Percentiles rank a stretch among this genome's conserved stretches.
Evolutionary conservation across 345 rosid species (phyloP).

Genomic region (Salix suchowensis): DNA sequence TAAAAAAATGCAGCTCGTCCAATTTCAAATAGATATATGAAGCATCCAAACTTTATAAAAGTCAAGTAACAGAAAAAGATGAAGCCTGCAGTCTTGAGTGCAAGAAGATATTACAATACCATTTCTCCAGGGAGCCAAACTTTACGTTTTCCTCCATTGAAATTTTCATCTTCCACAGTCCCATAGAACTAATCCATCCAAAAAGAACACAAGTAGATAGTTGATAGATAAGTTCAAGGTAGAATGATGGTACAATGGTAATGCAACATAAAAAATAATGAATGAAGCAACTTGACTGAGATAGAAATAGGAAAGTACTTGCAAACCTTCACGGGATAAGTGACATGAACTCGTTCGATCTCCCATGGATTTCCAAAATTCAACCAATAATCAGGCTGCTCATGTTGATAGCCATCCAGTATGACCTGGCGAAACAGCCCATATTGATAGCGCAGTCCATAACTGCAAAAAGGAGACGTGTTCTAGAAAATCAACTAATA

Average conservation of each 20-base stretch:
- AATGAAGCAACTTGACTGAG: neutral
- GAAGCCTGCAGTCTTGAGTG: neutral
- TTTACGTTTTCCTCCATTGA: slow-evolving; percentile 26
- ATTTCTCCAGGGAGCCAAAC: slow-evolving; percentile 43
- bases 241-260: neutral
- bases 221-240: neutral
- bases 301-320: slow-evolving; percentile 9
- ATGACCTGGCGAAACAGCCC: slow-evolving; percentile 49
- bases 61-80: neutral
- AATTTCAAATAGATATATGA: neutral
- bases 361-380: slow-evolving; percentile 56
- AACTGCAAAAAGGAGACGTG: slow-evolving; percentile 22
- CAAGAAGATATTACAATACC: slow-evolving; percentile 17
- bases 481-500: neutral
- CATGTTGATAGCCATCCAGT: slow-evolving; percentile 47
- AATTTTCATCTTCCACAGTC: slow-evolving; percentile 31
- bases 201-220: neutral
- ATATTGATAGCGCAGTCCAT: slow-evolving; percentile 45
- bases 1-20: neutral
- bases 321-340: slow-evolving; percentile 47
- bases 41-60: neutral
- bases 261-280: slow-evolving; percentile 1
- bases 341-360: slow-evolving; percentile 41
- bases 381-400: slow-evolving; percentile 49
- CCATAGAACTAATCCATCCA: slow-evolving; percentile 41